phyloP scores from a whole-genome alignment of 768 basidiomycete species.

The Tylopilus intermedius region DNA sequence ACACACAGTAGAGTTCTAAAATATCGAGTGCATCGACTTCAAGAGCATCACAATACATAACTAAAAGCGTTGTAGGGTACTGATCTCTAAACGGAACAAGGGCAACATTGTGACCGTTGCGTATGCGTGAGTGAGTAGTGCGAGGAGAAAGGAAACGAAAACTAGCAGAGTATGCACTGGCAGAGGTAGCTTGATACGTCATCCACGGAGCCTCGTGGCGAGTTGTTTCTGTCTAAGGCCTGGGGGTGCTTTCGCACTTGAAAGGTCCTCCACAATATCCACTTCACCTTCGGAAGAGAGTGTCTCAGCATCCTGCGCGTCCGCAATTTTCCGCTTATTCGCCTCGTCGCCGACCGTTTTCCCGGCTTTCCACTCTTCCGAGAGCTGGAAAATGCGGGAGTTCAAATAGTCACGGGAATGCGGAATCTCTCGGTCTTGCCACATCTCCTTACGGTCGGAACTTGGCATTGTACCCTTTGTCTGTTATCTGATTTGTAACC shows the following conservation, averaged over 20 bases:
- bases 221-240: constrained; percentile 12
- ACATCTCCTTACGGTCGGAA: constrained; percentile 41
- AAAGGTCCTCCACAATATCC: constrained; percentile 34
- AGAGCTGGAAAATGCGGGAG: constrained; percentile 41
- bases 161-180: not conserved
- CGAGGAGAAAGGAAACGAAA: constrained; percentile 4
- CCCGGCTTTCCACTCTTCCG: constrained; percentile 49
- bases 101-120: not conserved
- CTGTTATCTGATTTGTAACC: constrained; percentile 15
- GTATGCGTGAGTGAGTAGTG: constrained; percentile 1
- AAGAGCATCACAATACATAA: constrained; percentile 14
- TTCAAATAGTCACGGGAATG: constrained; percentile 44
- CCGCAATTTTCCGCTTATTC: constrained; percentile 27
- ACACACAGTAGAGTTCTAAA: not conserved
- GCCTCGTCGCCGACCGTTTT: constrained; percentile 35
- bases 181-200: constrained; percentile 3
- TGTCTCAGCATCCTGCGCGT: constrained; percentile 12
- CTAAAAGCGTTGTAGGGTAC: constrained; percentile 21
- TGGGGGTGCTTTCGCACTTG: constrained; percentile 6
- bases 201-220: constrained; percentile 28
- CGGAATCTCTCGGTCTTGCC: constrained; percentile 48
- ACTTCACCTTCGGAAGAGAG: constrained; percentile 38
- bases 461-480: constrained; percentile 31
- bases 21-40: not conserved
- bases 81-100: not conserved